Evolutionary conservation across 2,329 filamentous ascomycete genomes (phyloP).

Genomic region (Zymoseptoria pseudotritici): DNA sequence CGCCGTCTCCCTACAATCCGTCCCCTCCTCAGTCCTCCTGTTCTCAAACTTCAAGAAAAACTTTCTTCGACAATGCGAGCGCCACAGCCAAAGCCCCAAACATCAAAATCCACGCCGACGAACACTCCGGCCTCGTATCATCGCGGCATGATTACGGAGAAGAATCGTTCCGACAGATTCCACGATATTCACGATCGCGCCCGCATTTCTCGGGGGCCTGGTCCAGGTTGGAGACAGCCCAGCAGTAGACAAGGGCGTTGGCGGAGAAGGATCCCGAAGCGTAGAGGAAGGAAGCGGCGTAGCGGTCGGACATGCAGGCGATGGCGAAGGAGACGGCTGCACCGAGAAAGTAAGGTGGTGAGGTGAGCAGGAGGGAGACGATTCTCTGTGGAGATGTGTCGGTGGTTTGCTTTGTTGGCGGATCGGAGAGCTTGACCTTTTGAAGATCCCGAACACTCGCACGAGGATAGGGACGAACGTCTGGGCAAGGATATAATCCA

Average conservation of each 20-base stretch:
- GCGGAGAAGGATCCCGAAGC: constrained; percentile 29
- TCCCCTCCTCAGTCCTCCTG: constrained; percentile 5
- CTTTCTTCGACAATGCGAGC: constrained; percentile 3
- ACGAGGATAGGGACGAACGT: constrained; percentile 32
- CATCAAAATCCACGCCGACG: constrained; percentile 9
- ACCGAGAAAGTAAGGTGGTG: constrained; percentile 31
- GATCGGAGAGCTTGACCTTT: too few species aligned
- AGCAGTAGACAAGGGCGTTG: constrained; percentile 32
- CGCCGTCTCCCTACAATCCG: neutral
- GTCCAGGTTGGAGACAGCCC: constrained; percentile 32
- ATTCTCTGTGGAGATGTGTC: constrained; percentile 2
- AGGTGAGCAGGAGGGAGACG: constrained; percentile 27
- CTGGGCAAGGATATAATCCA: too few species aligned
- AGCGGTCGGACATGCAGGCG: constrained; percentile 24
- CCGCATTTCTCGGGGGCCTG: constrained; percentile 37
- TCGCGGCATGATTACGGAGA: constrained; percentile 35
- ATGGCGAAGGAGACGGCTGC: constrained; percentile 13
- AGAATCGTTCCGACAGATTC: too few species aligned
- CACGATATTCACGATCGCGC: constrained; percentile 33
- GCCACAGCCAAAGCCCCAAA: constrained; percentile 3
- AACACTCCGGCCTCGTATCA: constrained; percentile 3
- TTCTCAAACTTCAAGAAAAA: constrained; percentile 7
- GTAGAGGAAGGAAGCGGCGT: constrained; percentile 29
- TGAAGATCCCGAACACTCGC: constrained; percentile 34
- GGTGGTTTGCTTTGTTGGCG: too few species aligned